Percentiles rank a stretch among this genome's conserved stretches.
Evolutionary conservation across 371 early-diverging fungal species (phyloP).

Genomic region (Zancudomyces culisetae): DNA sequence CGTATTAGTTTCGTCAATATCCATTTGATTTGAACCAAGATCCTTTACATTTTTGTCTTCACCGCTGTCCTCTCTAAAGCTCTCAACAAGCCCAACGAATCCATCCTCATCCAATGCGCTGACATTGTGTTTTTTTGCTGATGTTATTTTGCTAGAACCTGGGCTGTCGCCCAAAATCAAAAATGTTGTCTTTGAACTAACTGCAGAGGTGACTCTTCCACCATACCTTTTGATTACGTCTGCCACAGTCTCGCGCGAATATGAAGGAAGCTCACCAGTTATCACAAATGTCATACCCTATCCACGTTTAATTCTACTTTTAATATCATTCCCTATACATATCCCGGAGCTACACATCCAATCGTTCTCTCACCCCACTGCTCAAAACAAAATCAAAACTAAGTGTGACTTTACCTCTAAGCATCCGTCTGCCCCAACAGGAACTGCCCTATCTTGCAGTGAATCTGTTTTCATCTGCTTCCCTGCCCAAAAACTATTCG

Average conservation of each 20-base stretch:
- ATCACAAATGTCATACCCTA: constrained; percentile 76
- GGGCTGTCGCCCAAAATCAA: constrained; percentile 84
- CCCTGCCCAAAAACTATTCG: not conserved
- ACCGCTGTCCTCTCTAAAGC: constrained; percentile 11
- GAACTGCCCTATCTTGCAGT: constrained; percentile 1
- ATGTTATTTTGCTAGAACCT: constrained; percentile 77
- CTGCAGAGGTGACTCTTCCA: constrained; percentile 65
- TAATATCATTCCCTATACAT: not conserved
- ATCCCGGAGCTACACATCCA: not conserved
- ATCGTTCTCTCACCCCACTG: not conserved
- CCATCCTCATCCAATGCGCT: constrained; percentile 74
- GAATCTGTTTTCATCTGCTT: not conserved
- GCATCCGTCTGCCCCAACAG: constrained; percentile 23
- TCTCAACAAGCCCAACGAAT: constrained; percentile 32
- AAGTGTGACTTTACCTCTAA: constrained; percentile 34
- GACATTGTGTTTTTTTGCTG: constrained; percentile 54
- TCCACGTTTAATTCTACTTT: not conserved
- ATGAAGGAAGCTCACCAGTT: constrained; percentile 66
- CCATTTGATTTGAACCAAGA: not conserved
- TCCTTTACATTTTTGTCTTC: not conserved
- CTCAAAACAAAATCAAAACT: not conserved
- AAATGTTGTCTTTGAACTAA: constrained; percentile 81
- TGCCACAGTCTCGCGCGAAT: constrained; percentile 53
- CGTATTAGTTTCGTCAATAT: not conserved
- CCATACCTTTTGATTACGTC: constrained; percentile 82